Conservation (phyloP, 2,329 filamentous ascomycete genomes). For the Alternaria longipes region DNA sequence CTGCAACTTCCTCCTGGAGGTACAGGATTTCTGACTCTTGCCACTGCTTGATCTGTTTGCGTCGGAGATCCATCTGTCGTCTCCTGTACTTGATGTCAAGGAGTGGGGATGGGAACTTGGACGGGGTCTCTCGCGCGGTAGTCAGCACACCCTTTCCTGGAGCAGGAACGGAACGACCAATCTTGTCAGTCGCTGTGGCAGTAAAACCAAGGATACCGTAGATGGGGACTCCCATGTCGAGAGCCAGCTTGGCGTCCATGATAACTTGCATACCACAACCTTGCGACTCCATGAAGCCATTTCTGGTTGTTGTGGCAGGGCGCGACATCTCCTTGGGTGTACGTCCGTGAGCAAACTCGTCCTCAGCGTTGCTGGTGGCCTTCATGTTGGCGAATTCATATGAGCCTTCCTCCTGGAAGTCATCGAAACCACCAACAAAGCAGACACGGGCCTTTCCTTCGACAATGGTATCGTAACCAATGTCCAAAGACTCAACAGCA, state of each 20-base stretch:
- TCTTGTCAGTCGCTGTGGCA: conserved; percentile 98
- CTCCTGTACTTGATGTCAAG: conserved; percentile 98
- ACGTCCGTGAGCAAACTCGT: conserved; percentile 93
- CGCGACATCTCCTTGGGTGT: conserved; percentile 98
- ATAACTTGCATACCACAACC: conserved; percentile 98
- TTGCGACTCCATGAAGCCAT: conserved; percentile 99
- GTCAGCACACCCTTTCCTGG: conserved; percentile 97
- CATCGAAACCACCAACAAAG: conserved; percentile 98
- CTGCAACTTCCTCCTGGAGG: conserved; percentile 88
- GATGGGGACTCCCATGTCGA: conserved; percentile 99
- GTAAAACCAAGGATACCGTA: conserved; percentile 94
- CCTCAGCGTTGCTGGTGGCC: conserved; percentile 96
- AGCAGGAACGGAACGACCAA: conserved; percentile 94
- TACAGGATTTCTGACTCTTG: conserved; percentile 94
- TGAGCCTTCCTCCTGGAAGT: conserved; percentile 98
- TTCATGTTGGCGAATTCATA: conserved; percentile 99
- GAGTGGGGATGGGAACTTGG: conserved; percentile 93
- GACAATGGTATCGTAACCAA: conserved; percentile 97
- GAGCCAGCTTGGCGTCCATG: conserved; percentile 94
- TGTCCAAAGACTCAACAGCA: conserved; percentile 95
- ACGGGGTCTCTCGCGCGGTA: conserved; percentile 86
- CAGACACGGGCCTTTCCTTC: conserved; percentile 98
- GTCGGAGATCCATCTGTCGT: conserved; percentile 91
- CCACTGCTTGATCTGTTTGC: conserved; percentile 95
- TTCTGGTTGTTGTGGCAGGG: conserved; percentile 93